These are phyloP conservation scores for Aechmea fasciata DNA, from an alignment of 176 grass and related monocot species.

Conservation along the genomic window DNA sequence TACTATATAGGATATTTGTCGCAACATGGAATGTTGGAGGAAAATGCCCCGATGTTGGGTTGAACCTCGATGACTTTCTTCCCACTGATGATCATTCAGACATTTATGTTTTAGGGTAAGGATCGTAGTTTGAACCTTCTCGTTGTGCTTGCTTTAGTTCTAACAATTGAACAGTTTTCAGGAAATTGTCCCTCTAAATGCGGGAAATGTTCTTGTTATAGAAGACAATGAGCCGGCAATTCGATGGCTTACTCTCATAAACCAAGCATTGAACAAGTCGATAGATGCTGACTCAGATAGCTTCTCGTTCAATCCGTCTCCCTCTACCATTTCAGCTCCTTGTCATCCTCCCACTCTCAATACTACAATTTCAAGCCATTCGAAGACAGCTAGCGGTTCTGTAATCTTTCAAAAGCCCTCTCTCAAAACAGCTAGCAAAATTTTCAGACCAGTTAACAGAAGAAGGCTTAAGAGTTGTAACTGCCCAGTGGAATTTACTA, in stretches of 20 bases:
- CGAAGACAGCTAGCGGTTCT: conserved; percentile 51
- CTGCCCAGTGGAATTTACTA: conserved; percentile 59
- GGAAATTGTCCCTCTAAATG: conserved; percentile 97
- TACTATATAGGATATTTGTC: conserved; percentile 60
- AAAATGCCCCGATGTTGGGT: conserved; percentile 50
- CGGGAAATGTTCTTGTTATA: conserved; percentile 77
- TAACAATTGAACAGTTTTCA: conserved; percentile 60
- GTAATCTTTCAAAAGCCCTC: conserved; percentile 80
- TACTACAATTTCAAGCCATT: conserved; percentile 37
- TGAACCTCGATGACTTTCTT: conserved; percentile 77
- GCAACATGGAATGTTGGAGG: conserved; percentile 95
- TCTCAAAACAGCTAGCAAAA: conserved; percentile 71
- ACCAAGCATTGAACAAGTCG: conserved; percentile 38
- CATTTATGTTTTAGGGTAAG: conserved; percentile 95
- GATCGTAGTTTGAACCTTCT: background rate
- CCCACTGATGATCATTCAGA: conserved; percentile 63
- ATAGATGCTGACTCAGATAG: conserved; percentile 28
- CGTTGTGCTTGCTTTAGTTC: background rate
- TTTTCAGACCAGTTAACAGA: conserved; percentile 53
- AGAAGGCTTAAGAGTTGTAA: conserved; percentile 70
- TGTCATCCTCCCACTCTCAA: conserved; percentile 33
- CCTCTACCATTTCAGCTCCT: conserved; percentile 35
- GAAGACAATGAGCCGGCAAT: conserved; percentile 76
- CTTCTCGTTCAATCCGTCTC: conserved; percentile 37
- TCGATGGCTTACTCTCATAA: conserved; percentile 76